Evolutionary conservation across 1,284 basidiomycete species (phyloP).

Genomic region (Golubevia pallescens): DNA sequence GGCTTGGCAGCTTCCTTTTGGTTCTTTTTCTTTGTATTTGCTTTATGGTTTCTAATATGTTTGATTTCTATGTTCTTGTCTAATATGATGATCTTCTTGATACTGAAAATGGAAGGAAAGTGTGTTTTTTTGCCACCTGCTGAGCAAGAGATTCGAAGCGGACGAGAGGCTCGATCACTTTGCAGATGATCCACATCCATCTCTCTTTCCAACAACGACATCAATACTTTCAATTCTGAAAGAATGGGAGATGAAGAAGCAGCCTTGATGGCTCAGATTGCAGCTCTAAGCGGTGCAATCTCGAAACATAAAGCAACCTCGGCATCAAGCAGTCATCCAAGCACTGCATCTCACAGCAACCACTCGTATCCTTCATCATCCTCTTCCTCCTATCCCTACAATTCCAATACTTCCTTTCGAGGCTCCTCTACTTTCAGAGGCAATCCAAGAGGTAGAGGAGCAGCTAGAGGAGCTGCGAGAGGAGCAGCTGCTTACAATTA

Average conservation of each 20-base stretch:
- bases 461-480: neutral
- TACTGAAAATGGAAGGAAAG: neutral
- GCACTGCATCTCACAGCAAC: constrained; percentile 13
- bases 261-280: constrained; percentile 48
- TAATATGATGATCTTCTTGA: no score
- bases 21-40: no score
- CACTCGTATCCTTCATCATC: constrained; percentile 7
- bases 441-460: constrained; percentile 18
- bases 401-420: constrained; percentile 5
- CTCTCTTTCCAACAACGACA: neutral
- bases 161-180: neutral
- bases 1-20: no score
- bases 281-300: constrained; percentile 50
- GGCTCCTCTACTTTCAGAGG: constrained; percentile 2
- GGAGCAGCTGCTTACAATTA: no score
- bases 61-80: no score
- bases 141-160: neutral
- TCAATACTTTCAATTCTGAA: constrained; percentile 13
- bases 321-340: constrained; percentile 10
- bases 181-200: constrained; percentile 8
- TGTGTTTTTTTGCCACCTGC: neutral
- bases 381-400: constrained; percentile 12
- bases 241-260: constrained; percentile 24
- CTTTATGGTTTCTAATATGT: no score
- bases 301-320: constrained; percentile 18